Evolutionary conservation across 106 monocot genomes (phyloP), one percentile per base, ranked within the genome.

Genomic region (Narthecium ossifragum): DNA sequence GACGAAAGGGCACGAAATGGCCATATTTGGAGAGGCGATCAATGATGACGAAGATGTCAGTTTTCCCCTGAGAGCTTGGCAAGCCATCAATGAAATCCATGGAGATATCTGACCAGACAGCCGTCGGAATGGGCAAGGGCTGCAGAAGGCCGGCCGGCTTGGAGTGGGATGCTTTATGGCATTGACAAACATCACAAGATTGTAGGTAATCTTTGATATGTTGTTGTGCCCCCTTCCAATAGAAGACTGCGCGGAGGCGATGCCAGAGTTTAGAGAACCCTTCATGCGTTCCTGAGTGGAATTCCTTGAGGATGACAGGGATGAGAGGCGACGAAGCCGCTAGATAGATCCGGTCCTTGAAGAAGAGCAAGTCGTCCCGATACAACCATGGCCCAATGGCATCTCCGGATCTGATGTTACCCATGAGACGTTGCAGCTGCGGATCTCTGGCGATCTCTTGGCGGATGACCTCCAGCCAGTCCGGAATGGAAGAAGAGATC

Each of bases 21-120:
- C 25, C 23, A 2, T 41, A 61, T 10, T 70, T 70, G 7, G 30
- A 33, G 2, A 56, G 17, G 1, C 55, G 4, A 46, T 54, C 55
- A 0, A 71, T 45, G 0, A 71, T 34, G 2, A 71, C 55, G 15
- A 63, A 33, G 4, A 55, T 55, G 2, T 32, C 14, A 17, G 8
- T n/a, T 3, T 12, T 11, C 8, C 43, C 30, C 0, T 29, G 7
- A 0, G 41, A 51, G 6, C 18, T 30, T 3, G 70, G 61, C 2
- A 70, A 26, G 0, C 25, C 46, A 10, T 55, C 46, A 8, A 71
- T 47, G 13, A 63, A 63, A 46, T 71, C 71, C 40, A 71, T 53
- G 1, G 15, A 23, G 1, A 54, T 5, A 0, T 70, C 61, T 15
- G 24, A 22, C 61, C 70, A 60, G 13, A 43, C 10, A 0, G 1